Conservation (phyloP, 495 filamentous ascomycete genomes). For the Xanthoparmelia taractica region DNA sequence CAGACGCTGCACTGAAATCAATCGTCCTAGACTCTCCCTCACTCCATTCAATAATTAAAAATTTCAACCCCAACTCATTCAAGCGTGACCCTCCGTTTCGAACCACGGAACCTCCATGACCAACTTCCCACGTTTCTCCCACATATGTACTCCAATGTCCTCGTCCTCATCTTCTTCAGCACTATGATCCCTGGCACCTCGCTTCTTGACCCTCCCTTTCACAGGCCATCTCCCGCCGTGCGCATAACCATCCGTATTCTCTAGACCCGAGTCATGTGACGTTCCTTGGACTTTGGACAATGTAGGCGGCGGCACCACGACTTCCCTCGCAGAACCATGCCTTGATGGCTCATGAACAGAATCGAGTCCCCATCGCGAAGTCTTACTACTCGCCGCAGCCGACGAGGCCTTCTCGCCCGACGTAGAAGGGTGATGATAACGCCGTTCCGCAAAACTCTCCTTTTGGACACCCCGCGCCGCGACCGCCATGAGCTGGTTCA, state of each 20-base stretch:
- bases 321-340: slow-evolving; percentile 2
- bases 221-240: not conserved
- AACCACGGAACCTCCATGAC: slow-evolving; percentile 20
- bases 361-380: slow-evolving; percentile 3
- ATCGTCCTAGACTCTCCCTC: not conserved
- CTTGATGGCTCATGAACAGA: not conserved
- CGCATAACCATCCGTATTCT: not conserved
- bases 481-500: slow-evolving; percentile 33
- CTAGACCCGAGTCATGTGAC: not conserved
- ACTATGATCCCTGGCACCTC: not conserved
- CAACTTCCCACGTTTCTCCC: slow-evolving; percentile 17
- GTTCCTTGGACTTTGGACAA: not conserved
- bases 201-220: slow-evolving; percentile 13
- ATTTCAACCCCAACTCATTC: not conserved
- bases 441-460: slow-evolving; percentile 14
- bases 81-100: slow-evolving; percentile 5
- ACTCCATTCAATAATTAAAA: not conserved
- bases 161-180: slow-evolving; percentile 16
- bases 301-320: not conserved
- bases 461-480: slow-evolving; percentile 18
- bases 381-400: slow-evolving; percentile 3
- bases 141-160: slow-evolving; percentile 18
- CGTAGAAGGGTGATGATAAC: slow-evolving; percentile 15
- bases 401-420: not conserved
- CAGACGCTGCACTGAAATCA: not conserved